Evolutionary conservation across 805 yeast species (phyloP).

Genomic region (Scheffersomyces amazonensis): DNA sequence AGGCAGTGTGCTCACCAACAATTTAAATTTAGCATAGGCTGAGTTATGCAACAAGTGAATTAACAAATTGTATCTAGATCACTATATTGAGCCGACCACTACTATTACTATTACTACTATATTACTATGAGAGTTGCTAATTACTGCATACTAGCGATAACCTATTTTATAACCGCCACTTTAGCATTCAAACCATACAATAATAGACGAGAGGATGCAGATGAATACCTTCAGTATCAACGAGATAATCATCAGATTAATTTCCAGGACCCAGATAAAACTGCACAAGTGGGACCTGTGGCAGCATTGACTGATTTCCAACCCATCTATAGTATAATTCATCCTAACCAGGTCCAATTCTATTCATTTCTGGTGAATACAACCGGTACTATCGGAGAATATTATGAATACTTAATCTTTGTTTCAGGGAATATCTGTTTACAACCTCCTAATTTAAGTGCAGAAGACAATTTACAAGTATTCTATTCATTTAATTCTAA

Average conservation of each 20-base stretch:
- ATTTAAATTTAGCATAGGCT: too few relatives aligned
- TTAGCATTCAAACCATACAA: neutral
- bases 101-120: too few relatives aligned
- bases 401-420: constrained; percentile 46
- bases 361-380: constrained; percentile 45
- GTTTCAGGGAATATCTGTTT: constrained; percentile 51
- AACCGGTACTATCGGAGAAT: constrained; percentile 42
- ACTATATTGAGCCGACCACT: too few relatives aligned
- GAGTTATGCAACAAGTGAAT: too few relatives aligned
- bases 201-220: too few relatives aligned
- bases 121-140: too few relatives aligned
- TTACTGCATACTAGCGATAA: too few relatives aligned
- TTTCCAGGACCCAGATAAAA: neutral
- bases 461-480: constrained; percentile 28
- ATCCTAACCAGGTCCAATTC: constrained; percentile 36
- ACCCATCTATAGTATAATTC: constrained; percentile 34
- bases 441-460: constrained; percentile 23
- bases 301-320: constrained; percentile 33
- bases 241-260: too few relatives aligned
- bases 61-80: too few relatives aligned
- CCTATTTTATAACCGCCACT: too few relatives aligned
- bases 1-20: too few relatives aligned
- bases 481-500: constrained; percentile 37
- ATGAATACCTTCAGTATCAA: too few relatives aligned
- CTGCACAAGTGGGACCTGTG: constrained; percentile 3